Evolutionary conservation across 108 stramenopile genomes (phyloP).

Genomic region (Pseudonitzschia pungens): DNA sequence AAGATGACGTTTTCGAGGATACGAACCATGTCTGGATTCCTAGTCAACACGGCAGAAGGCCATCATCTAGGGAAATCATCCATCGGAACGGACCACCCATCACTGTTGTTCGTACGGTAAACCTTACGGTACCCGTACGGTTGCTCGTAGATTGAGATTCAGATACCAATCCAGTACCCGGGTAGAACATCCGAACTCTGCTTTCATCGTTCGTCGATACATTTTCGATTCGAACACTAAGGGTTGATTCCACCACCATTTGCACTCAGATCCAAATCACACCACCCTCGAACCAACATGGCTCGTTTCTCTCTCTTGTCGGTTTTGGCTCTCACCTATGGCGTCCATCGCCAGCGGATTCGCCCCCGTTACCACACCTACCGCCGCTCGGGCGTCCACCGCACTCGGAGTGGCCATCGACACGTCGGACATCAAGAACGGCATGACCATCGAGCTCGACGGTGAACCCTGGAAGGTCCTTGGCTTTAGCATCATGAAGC

Average conservation of each 20-base stretch:
- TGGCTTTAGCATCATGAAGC: slow-evolving; percentile 91
- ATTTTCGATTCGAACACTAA: neutral
- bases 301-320: slow-evolving; percentile 1
- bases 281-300: neutral
- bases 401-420: slow-evolving; percentile 68
- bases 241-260: too few relatives aligned
- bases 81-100: too few relatives aligned
- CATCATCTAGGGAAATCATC: neutral
- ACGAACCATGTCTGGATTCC: neutral
- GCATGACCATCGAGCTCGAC: slow-evolving; percentile 91
- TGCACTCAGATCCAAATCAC: neutral
- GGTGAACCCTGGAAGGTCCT: slow-evolving; percentile 89
- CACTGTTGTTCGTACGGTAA: too few relatives aligned
- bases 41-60: neutral
- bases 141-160: too few relatives aligned
- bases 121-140: neutral
- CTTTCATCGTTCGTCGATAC: too few relatives aligned
- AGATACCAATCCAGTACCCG: neutral
- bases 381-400: slow-evolving; percentile 6
- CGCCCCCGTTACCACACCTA: neutral
- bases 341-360: neutral
- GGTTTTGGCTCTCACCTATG: neutral
- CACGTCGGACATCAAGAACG: slow-evolving; percentile 94
- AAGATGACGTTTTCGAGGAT: slow-evolving; percentile 6
- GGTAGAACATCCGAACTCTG: neutral